Base-by-base conservation (phyloP, 495 filamentous ascomycete species). In the Baudoinia panamericana region DNA sequence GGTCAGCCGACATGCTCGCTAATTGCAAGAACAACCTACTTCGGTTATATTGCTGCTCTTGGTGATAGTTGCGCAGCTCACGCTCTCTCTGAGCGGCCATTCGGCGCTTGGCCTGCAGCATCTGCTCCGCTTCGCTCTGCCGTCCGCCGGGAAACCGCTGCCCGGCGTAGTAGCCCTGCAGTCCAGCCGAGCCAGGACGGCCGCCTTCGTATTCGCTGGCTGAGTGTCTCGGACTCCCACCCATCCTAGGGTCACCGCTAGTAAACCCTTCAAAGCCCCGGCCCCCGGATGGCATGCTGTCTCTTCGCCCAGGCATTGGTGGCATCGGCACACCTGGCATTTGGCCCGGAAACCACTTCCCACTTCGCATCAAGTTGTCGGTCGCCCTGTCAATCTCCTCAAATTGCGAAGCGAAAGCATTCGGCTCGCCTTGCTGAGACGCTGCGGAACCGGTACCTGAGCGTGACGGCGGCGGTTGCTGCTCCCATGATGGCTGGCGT, bases 41-140 rank as follows among this genome's bases (percentile, higher is more conserved):
- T 80, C 88, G 79, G 67, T 95, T 92, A 71, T 92, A 96, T 76
- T 97, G 90, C 72, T 97, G 90, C 71, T 97, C 90, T 69, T 95
- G 90, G 65, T 97, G 90, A 69, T 95, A 96, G 66, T 97, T 97
- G 64, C 90, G 84, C 63, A 97, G 76, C 69, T 97, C 90, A 63
- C 92, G 82, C 71, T 97, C 90, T 64, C 90, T 83, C 66, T 94
- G 88, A 65, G 90, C 90, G 45, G 90, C 90, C 79, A 93, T 85
- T 68, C 87, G 83, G 65, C 90, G 80, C 70, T 97, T 96, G 59
- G 84, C 87, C 74, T 95, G 90, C 73, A 93, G 80, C 78, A 94
- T 82, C 66, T 93, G 86, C 65, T 97, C 90, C 58, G 87, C 84
- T 68, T 97, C 90, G 69, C 80, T 92, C 39, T 81, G 82, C 55